A percentile compares a stretch with the other conserved stretches of the same genome.
Evolutionary conservation across 768 basidiomycete species (phyloP).

Genomic region (Pleurotus cornucopiae): DNA sequence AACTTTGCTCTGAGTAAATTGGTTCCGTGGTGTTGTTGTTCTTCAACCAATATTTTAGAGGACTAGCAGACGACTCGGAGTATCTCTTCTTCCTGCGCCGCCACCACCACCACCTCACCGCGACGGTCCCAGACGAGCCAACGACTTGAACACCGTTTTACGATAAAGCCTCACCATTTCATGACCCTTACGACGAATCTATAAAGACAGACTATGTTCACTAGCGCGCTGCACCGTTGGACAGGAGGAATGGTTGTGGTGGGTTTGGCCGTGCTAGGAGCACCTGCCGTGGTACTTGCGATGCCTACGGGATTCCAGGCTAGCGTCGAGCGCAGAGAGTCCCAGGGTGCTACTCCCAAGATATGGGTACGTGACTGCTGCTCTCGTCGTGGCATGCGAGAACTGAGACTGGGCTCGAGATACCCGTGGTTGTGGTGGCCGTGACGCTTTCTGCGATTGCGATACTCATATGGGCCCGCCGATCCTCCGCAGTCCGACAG

Average conservation of each 20-base stretch:
- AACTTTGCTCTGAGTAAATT: background rate
- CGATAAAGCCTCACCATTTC: background rate
- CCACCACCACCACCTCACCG: background rate
- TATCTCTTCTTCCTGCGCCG: background rate
- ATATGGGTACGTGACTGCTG: background rate
- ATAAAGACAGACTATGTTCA: background rate
- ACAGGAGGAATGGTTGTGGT: background rate
- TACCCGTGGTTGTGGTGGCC: background rate
- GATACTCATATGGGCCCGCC: constrained; percentile 1
- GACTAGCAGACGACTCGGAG: background rate
- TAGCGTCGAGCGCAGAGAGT: background rate
- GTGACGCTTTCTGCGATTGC: background rate
- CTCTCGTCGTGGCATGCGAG: background rate
- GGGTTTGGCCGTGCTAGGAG: background rate
- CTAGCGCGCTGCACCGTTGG: background rate
- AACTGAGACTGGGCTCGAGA: background rate
- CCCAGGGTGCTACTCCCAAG: background rate
- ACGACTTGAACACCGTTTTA: background rate
- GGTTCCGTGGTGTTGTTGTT: constrained; percentile 4
- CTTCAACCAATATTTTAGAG: background rate
- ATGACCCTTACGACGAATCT: constrained; percentile 2
- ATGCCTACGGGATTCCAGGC: background rate
- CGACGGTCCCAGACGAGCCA: background rate
- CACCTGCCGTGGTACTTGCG: background rate
- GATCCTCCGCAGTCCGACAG: background rate